phyloP scores from a whole-genome alignment of 148 eudicot species.

The Silene conica region DNA sequence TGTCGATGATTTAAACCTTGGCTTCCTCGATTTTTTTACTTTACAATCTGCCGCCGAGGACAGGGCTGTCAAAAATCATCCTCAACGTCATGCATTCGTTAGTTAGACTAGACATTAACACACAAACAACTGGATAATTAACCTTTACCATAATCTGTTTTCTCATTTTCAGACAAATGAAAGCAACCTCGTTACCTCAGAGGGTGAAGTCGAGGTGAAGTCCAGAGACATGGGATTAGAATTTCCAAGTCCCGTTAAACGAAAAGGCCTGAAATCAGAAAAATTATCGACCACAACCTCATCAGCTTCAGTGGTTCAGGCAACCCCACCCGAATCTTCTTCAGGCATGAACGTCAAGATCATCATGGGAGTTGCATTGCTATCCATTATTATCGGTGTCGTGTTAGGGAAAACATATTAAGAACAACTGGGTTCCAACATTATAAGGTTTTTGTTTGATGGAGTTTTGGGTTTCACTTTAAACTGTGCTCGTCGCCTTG shows the following conservation, averaged over 20 bases:
- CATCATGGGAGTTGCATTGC: slow-evolving; percentile 66
- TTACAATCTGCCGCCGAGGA: too few species aligned
- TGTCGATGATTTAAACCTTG: neutral
- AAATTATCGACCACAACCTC: slow-evolving; percentile 41
- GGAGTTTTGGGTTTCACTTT: slow-evolving; percentile 2
- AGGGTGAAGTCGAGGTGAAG: slow-evolving; percentile 47
- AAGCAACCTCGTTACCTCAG: slow-evolving; percentile 22
- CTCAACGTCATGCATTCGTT: neutral
- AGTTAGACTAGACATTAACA: neutral
- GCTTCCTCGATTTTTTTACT: neutral
- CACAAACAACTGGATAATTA: neutral
- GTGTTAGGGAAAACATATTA: slow-evolving; percentile 80
- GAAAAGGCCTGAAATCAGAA: slow-evolving; percentile 71
- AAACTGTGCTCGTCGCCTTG: slow-evolving; percentile 6
- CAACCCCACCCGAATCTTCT: slow-evolving; percentile 40
- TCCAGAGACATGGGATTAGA: slow-evolving; percentile 58
- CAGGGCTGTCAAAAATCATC: neutral
- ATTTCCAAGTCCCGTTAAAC: slow-evolving; percentile 48
- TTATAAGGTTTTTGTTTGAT: neutral
- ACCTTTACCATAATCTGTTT: neutral
- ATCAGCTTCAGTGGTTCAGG: slow-evolving; percentile 31
- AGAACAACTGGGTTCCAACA: neutral
- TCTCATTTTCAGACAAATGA: slow-evolving; percentile 34
- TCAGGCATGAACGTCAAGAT: slow-evolving; percentile 45
- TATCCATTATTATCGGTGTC: slow-evolving; percentile 80